These are phyloP conservation scores for Vigna angularis DNA, from an alignment of 306 rosid species.

Conservation along the genomic window DNA sequence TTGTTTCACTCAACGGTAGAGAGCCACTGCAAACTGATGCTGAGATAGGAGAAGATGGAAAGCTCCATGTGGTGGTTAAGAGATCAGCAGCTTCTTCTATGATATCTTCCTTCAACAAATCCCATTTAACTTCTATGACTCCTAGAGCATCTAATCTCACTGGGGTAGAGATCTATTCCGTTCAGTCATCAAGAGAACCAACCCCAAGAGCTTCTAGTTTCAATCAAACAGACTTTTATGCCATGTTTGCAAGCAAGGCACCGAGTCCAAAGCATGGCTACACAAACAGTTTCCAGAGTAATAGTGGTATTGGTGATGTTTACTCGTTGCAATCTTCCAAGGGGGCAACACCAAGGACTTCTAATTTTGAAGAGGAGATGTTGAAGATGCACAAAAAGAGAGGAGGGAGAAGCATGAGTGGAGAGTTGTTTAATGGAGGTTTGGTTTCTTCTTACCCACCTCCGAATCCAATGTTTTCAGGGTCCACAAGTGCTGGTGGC, in stretches of 20 bases:
- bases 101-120: slow-evolving; percentile 77
- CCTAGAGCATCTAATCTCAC: slow-evolving; percentile 86
- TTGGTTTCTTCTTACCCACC: slow-evolving; percentile 65
- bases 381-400: slow-evolving; percentile 64
- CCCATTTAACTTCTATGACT: slow-evolving; percentile 72
- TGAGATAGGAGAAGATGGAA: slow-evolving; percentile 86
- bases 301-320: slow-evolving; percentile 55
- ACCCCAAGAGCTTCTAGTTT: slow-evolving; percentile 90
- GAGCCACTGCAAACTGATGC: slow-evolving; percentile 77
- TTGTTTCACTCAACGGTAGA: slow-evolving; percentile 75
- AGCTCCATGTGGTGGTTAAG: slow-evolving; percentile 75
- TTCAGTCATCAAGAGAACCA: slow-evolving; percentile 83
- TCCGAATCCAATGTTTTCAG: slow-evolving; percentile 77
- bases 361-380: slow-evolving; percentile 81
- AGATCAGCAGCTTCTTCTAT: slow-evolving; percentile 70
- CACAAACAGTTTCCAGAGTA: slow-evolving; percentile 63
- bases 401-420: slow-evolving; percentile 77
- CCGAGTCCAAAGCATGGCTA: slow-evolving; percentile 83
- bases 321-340: slow-evolving; percentile 75
- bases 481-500: slow-evolving; percentile 59
- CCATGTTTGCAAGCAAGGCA: slow-evolving; percentile 88
- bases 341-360: slow-evolving; percentile 78
- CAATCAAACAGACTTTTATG: slow-evolving; percentile 77
- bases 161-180: slow-evolving; percentile 87
- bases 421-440: slow-evolving; percentile 69